Evolutionary conservation across 768 basidiomycete genomes (phyloP), one percentile per base, ranked within the genome.

Genomic region (Leccinum uliginosum): DNA sequence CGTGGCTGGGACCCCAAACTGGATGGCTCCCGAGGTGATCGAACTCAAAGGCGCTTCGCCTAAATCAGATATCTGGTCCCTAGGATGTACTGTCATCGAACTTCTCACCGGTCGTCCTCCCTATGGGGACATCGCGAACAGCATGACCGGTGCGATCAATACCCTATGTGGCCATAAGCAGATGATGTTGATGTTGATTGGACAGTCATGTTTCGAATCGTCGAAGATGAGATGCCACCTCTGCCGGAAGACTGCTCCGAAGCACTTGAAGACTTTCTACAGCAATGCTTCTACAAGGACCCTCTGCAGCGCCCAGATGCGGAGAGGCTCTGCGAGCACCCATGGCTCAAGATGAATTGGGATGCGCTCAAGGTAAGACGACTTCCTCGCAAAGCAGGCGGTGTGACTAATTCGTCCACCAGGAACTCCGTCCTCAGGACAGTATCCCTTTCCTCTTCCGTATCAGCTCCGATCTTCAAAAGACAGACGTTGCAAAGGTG

Each of bases 1-100:
- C 63, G 89, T 93, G 26, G 87, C 90, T 8, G 96, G 96, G 10
- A 99, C 96, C 10, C 96, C 96, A 14, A 96, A 98, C 66, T 99
- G 96, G 96, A 98, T 99, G 94, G 95, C 95, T 11, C 96, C 96
- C 3, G 96, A 99, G 73, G 91, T 98, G 51, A 98, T 99, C 59
- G 88, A 93, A 69, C 82, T 98, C 54, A 89, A 93, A 70, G 95
- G 95, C 4, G 91, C 96, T 8, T 89, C 91, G n/a, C 80, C 87
- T 0, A 93, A 93, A 65, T 88, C 91, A 26, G 94, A 97, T 68
- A 95, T 97, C 30, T 97, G 94, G 94, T 96, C 93, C 0, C 73
- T 99, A 60, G 96, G 86, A 1, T 97, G 95, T 67, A 98, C 96
- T 4, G 85, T 98, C 63, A 85, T 96, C 63, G 96, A 99, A 73